phyloP scores from a whole-genome alignment of 139 green algal genomes.

The Coelastrella sp. region DNA sequence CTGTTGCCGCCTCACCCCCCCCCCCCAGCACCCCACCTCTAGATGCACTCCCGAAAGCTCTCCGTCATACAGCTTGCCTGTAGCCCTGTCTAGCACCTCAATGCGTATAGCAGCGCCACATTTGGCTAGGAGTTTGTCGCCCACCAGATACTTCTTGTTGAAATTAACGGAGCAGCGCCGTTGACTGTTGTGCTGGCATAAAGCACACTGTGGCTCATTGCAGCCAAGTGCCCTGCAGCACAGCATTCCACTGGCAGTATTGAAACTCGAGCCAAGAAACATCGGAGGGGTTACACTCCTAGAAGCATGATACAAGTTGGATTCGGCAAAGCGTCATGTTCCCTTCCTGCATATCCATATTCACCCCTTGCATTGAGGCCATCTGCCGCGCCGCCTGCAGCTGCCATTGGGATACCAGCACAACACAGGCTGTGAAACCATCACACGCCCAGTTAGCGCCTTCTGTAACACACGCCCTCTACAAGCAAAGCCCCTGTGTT shows the following conservation, averaged over 20 bases:
- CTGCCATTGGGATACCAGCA: too few species aligned
- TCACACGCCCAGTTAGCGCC: background rate
- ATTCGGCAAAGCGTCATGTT: too few species aligned
- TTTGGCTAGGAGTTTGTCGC: constrained; percentile 80
- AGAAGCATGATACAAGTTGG: too few species aligned
- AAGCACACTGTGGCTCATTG: constrained; percentile 85
- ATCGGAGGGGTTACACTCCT: too few species aligned
- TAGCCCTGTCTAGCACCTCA: constrained; percentile 86
- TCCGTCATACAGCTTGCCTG: constrained; percentile 73
- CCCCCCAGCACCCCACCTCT: constrained; percentile 63
- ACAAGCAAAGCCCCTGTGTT: background rate
- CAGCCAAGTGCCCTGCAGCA: constrained; percentile 82
- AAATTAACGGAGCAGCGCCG: constrained; percentile 87
- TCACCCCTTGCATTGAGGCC: too few species aligned
- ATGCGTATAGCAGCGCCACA: constrained; percentile 88
- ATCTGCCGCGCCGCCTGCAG: too few species aligned
- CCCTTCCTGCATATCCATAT: too few species aligned
- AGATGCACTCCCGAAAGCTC: constrained; percentile 79
- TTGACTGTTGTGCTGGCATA: constrained; percentile 92
- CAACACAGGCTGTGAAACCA: too few species aligned
- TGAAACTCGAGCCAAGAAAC: too few species aligned
- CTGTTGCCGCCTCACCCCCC: background rate
- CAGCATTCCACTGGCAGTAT: background rate
- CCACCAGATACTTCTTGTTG: constrained; percentile 84
- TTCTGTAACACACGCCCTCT: background rate